Evolutionary conservation across 2,329 filamentous ascomycete species (phyloP).

Genomic region (Phyllosticta citribraziliensis): DNA sequence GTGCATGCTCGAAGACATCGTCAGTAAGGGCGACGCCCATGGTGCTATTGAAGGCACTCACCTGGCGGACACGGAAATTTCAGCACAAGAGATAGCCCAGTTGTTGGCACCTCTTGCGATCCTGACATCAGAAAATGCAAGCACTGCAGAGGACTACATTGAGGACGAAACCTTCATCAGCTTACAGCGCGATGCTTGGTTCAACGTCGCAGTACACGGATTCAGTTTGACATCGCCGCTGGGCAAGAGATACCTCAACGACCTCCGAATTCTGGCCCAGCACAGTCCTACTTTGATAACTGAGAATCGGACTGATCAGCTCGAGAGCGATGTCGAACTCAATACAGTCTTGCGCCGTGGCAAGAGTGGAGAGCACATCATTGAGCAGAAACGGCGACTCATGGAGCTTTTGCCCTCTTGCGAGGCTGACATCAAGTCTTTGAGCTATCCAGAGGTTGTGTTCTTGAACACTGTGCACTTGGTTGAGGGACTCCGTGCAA

Average conservation of each 20-base stretch:
- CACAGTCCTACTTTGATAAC: conserved; percentile 81
- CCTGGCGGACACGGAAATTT: conserved; percentile 69
- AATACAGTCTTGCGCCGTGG: conserved; percentile 87
- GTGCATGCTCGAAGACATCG: conserved; percentile 74
- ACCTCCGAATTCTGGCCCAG: conserved; percentile 74
- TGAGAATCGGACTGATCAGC: conserved; percentile 77
- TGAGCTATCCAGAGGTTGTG: conserved; percentile 84
- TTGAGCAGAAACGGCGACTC: conserved; percentile 72
- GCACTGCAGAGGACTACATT: conserved; percentile 50
- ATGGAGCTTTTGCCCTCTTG: conserved; percentile 63
- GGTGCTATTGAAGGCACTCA: conserved; percentile 59
- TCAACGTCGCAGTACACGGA: conserved; percentile 92
- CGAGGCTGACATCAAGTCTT: conserved; percentile 64
- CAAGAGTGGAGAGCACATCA: conserved; percentile 66
- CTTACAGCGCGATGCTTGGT: conserved; percentile 87
- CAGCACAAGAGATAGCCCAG: conserved; percentile 78
- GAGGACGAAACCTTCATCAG: conserved; percentile 46
- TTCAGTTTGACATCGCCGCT: conserved; percentile 67
- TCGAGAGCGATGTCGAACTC: conserved; percentile 93
- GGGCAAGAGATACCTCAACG: conserved; percentile 61
- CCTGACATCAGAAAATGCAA: conserved; percentile 52
- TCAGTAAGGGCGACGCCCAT: conserved; percentile 81
- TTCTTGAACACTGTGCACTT: conserved; percentile 87
- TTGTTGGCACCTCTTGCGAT: conserved; percentile 80
- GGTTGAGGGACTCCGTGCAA: conserved; percentile 78